Evolutionary conservation across 139 green algal species (phyloP), one percentile per base, ranked within the genome.

Genomic region (Chlorella sorokiniana): DNA sequence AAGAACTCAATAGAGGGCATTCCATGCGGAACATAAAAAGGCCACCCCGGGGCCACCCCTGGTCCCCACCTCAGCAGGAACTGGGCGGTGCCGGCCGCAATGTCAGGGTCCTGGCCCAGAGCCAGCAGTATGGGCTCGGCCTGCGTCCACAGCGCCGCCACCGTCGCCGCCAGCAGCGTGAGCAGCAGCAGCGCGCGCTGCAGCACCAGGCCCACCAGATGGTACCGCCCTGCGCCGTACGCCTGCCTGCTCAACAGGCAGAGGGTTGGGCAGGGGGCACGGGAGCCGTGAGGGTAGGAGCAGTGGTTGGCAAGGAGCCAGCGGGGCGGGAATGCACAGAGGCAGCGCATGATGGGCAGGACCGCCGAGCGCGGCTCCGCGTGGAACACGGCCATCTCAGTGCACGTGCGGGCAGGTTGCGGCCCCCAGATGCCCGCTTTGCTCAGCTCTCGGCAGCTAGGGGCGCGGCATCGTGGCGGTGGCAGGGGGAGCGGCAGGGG

Each of bases 111-210:
- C 70, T 77, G 70, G 23, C 90, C 82, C 79, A 94, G 42, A 3
- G 62, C 11, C 52, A 87, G 41, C 81, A 94, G 85, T 20, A 93
- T 38, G 10, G 22, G 45, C 44, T 89, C 76, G 6, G 84, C 62
- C 31, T 86, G 76, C 0, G 52, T 83, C 92, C 92, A 96, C 35
- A 93, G 40, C n/a, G 86, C 20, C 11, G 76, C 38, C 11, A 96
- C 76, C 3, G 84, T 70, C 9, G 88, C 23, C 38, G 86, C 88
- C 3, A 87, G 84, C 11, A 84, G 68, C 67, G 76, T 85, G 62
- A 85, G 89, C 20, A 96, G 81, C 10, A 93, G 69, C 76, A 96
- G 73, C 0, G 89, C 90, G 9, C 91, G 83, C 88, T 96, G 92
- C 59, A 96, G 82, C 16, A 94, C 79, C 22, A 91, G 56, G 7